Evolutionary conservation across 2,329 filamentous ascomycete genomes (phyloP).

Genomic region (Exophiala oligosperma): DNA sequence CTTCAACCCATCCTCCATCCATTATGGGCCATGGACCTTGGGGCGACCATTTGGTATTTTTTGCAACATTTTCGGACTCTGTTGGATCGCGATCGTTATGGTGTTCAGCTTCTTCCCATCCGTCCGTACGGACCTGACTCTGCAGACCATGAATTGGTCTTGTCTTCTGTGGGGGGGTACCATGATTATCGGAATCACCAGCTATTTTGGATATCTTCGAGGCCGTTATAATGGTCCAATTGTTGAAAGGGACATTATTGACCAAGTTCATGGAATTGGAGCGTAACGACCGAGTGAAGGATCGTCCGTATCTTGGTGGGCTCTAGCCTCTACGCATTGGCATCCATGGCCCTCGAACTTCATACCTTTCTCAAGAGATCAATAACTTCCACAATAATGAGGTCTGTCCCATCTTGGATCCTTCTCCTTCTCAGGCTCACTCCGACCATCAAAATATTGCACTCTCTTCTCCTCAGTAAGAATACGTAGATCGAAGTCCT

Average conservation of each 20-base stretch:
- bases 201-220: slow-evolving; percentile 38
- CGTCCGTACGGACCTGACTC: slow-evolving; percentile 31
- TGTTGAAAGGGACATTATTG: slow-evolving; percentile 27
- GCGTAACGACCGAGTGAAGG: no score
- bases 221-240: slow-evolving; percentile 33
- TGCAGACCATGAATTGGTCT: slow-evolving; percentile 48
- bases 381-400: slow-evolving; percentile 32
- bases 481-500: slow-evolving; percentile 32
- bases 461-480: slow-evolving; percentile 33
- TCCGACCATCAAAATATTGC: slow-evolving; percentile 32
- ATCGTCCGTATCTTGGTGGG: no score
- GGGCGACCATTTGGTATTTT: slow-evolving; percentile 38
- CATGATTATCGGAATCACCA: slow-evolving; percentile 41
- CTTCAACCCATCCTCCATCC: slow-evolving; percentile 20
- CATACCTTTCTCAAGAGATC: slow-evolving; percentile 23
- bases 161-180: slow-evolving; percentile 42
- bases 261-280: slow-evolving; percentile 18
- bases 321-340: not conserved
- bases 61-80: slow-evolving; percentile 43
- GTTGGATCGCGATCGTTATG: slow-evolving; percentile 44
- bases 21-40: slow-evolving; percentile 38
- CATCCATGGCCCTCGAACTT: not conserved
- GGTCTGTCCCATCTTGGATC: slow-evolving; percentile 31
- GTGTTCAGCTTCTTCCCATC: slow-evolving; percentile 48
- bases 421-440: slow-evolving; percentile 29